phyloP scores from a whole-genome alignment of 2,329 filamentous ascomycete genomes.

The Penicillium glabrum region DNA sequence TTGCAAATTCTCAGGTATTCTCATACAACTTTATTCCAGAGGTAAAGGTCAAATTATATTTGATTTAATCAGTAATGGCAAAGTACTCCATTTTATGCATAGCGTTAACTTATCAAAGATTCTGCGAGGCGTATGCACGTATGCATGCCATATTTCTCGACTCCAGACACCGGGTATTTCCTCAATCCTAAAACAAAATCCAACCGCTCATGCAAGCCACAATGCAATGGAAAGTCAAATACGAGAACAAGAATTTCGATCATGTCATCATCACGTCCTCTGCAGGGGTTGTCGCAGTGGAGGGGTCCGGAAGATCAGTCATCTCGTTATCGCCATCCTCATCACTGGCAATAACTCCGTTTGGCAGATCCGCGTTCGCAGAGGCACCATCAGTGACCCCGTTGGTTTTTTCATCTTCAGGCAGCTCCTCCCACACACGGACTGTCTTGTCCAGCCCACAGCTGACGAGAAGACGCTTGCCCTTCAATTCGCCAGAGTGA shows the following conservation, averaged over 20 bases:
- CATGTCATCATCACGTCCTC: conserved; percentile 20
- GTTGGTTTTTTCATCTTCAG: conserved; percentile 9
- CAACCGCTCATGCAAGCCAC: background rate
- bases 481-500: conserved; percentile 56
- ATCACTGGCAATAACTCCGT: conserved; percentile 3
- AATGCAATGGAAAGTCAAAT: background rate
- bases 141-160: background rate
- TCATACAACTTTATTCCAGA: background rate
- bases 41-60: background rate
- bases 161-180: conserved; percentile 9
- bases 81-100: background rate
- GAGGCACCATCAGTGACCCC: conserved; percentile 1
- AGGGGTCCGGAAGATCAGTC: conserved; percentile 16
- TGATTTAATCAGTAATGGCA: background rate
- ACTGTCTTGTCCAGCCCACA: conserved; percentile 64
- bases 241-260: background rate
- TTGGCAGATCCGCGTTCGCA: background rate
- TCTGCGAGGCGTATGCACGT: background rate
- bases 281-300: conserved; percentile 12
- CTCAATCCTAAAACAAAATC: background rate
- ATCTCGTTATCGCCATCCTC: conserved; percentile 18
- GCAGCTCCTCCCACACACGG: conserved; percentile 57
- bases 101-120: background rate
- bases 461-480: conserved; percentile 55
- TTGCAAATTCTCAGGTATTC: background rate